These are phyloP conservation scores for Petasospora fabianii DNA, from an alignment of 1,139 yeast species.

Conservation along the genomic window DNA sequence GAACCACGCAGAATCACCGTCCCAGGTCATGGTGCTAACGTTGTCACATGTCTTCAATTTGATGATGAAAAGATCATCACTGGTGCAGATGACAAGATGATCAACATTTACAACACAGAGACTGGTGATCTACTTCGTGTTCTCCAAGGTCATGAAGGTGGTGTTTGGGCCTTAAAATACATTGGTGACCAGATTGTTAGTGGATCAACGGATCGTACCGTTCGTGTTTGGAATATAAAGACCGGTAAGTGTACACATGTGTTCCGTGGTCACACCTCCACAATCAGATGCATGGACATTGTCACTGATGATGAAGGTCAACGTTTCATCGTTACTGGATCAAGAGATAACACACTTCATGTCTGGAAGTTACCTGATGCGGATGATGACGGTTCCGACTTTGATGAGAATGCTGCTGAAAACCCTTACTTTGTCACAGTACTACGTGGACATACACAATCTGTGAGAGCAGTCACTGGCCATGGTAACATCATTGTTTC, in stretches of 20 bases:
- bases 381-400: conserved; percentile 35
- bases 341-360: conserved; percentile 84
- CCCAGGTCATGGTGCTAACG: conserved; percentile 73
- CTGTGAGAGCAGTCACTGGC: conserved; percentile 88
- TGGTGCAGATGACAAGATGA: conserved; percentile 85
- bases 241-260: conserved; percentile 79
- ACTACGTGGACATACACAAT: conserved; percentile 77
- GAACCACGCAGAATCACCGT: conserved; percentile 68
- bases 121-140: conserved; percentile 69
- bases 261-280: conserved; percentile 86
- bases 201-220: conserved; percentile 90
- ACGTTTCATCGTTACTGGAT: conserved; percentile 77
- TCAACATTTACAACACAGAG: conserved; percentile 74
- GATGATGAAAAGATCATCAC: conserved; percentile 90
- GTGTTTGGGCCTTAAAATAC: conserved; percentile 97
- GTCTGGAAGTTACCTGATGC: conserved; percentile 68
- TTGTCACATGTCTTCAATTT: conserved; percentile 91
- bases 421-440: conserved; percentile 78
- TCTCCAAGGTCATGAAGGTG: conserved; percentile 89
- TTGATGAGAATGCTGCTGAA: conserved; percentile 36
- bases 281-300: conserved; percentile 87
- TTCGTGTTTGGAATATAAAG: conserved; percentile 82
- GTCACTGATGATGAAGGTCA: conserved; percentile 63
- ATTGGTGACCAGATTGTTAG: conserved; percentile 73
- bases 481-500: conserved; percentile 80